Evolutionary conservation across 257 asterid species (phyloP).

Genomic region (Solanum chmielewskii): DNA sequence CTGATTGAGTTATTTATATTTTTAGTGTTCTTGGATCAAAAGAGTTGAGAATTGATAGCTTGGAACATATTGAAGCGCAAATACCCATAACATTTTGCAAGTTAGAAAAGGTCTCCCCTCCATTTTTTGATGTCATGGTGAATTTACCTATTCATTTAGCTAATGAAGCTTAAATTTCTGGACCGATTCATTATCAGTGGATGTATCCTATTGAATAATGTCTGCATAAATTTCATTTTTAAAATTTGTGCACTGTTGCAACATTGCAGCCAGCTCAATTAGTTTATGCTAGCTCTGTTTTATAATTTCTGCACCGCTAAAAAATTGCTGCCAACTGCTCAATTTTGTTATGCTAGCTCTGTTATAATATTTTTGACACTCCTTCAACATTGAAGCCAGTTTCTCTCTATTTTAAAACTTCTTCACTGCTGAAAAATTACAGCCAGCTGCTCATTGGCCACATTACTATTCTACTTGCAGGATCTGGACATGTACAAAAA

Average conservation of each 20-base stretch:
- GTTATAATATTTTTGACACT: too few relatives aligned
- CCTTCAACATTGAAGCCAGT: fast-evolving
- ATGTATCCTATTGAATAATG: background rate
- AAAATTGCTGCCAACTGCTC: too few relatives aligned
- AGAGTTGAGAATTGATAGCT: background rate
- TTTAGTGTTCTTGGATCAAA: background rate
- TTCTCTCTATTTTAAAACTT: too few relatives aligned
- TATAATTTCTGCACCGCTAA: too few relatives aligned
- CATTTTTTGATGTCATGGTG: background rate
- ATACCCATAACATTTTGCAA: background rate
- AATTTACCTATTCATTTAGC: background rate
- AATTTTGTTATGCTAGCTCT: too few relatives aligned
- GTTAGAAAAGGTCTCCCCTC: background rate
- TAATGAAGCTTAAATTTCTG: background rate
- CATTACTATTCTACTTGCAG: background rate
- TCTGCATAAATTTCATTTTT: too few relatives aligned
- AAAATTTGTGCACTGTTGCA: background rate
- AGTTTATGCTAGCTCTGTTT: too few relatives aligned
- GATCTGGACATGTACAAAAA: background rate
- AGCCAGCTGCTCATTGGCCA: too few relatives aligned
- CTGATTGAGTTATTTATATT: too few relatives aligned
- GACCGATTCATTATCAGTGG: background rate
- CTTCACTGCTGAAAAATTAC: too few relatives aligned
- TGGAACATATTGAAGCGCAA: background rate
- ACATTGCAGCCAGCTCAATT: background rate